phyloP scores from a whole-genome alignment of 495 filamentous ascomycete species.

The Lentithecium fluviatile region DNA sequence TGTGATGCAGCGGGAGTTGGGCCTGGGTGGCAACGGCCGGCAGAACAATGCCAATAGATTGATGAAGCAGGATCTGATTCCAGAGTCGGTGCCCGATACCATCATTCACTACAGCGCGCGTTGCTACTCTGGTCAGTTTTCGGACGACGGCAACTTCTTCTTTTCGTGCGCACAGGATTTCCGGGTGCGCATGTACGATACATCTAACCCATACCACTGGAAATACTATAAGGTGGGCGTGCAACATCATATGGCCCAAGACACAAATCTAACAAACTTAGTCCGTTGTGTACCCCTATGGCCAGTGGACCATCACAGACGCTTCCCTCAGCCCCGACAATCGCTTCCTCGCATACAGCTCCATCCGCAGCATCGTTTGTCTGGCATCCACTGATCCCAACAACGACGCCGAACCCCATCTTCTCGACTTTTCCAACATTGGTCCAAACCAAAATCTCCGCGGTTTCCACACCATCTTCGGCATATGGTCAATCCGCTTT shows the following conservation, averaged over 20 bases:
- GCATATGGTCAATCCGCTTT: constrained; percentile 90
- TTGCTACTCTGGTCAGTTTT: constrained; percentile 95
- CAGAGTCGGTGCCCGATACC: constrained; percentile 74
- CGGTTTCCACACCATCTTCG: constrained; percentile 34
- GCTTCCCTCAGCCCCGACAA: constrained; percentile 91
- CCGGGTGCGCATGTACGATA: constrained; percentile 94
- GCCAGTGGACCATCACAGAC: constrained; percentile 95
- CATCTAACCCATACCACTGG: constrained; percentile 93
- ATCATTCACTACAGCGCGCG: constrained; percentile 82
- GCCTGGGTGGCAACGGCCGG: constrained; percentile 53
- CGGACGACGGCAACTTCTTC: constrained; percentile 95
- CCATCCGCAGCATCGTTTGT: constrained; percentile 77
- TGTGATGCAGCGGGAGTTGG: constrained; percentile 78
- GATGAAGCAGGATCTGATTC: constrained; percentile 58
- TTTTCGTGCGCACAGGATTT: constrained; percentile 94
- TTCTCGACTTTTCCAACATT: constrained; percentile 68
- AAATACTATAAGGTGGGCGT: constrained; percentile 73
- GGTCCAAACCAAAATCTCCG: constrained; percentile 44
- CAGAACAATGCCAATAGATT: constrained; percentile 58
- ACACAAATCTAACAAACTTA: constrained; percentile 1
- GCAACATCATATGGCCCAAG: neutral
- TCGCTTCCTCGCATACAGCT: constrained; percentile 82
- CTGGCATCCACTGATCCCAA: constrained; percentile 83
- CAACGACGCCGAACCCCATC: constrained; percentile 70
- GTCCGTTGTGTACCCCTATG: constrained; percentile 78